Percentiles rank a stretch among this genome's conserved stretches.
phyloP scores from a whole-genome alignment of 768 basidiomycete genomes.

The Lactifluus subvellereus region DNA sequence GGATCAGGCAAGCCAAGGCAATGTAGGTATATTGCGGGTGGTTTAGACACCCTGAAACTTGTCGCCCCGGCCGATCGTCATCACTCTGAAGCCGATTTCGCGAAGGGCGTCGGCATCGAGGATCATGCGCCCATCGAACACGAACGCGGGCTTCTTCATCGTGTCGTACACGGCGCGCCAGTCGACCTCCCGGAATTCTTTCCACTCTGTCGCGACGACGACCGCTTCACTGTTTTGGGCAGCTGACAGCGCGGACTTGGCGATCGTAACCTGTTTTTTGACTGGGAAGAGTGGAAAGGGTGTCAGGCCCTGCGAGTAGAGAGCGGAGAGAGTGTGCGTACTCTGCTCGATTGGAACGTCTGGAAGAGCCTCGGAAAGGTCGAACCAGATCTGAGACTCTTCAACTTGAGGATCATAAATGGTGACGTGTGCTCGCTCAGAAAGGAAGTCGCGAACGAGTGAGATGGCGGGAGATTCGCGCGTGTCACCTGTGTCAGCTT shows the following conservation, averaged over 20 bases:
- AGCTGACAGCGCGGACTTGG: slow-evolving; percentile 72
- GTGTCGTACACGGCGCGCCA: slow-evolving; percentile 79
- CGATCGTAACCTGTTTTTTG: slow-evolving; percentile 84
- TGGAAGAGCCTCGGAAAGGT: slow-evolving; percentile 67
- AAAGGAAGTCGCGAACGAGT: slow-evolving; percentile 88
- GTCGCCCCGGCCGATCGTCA: slow-evolving; percentile 54
- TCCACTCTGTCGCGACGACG: slow-evolving; percentile 97
- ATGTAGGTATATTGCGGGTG: background rate
- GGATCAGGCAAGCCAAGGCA: background rate
- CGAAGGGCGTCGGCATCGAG: slow-evolving; percentile 75
- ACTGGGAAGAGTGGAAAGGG: slow-evolving; percentile 41
- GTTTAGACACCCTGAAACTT: slow-evolving; percentile 28
- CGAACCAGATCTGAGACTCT: slow-evolving; percentile 81
- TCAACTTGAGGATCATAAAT: slow-evolving; percentile 92
- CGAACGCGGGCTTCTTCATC: slow-evolving; percentile 98
- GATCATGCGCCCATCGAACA: slow-evolving; percentile 90
- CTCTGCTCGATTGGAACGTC: slow-evolving; percentile 55
- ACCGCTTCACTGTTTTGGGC: slow-evolving; percentile 87
- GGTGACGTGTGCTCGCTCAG: slow-evolving; percentile 79
- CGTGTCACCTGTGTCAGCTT: slow-evolving; percentile 98
- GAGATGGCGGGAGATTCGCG: slow-evolving; percentile 96
- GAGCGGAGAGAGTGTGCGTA: slow-evolving; percentile 35
- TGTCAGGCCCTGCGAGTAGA: background rate
- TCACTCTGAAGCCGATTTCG: slow-evolving; percentile 86
- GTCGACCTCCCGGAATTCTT: slow-evolving; percentile 89